Base-by-base conservation (phyloP, 441 rosid genomes). In the Capsella rubella region DNA sequence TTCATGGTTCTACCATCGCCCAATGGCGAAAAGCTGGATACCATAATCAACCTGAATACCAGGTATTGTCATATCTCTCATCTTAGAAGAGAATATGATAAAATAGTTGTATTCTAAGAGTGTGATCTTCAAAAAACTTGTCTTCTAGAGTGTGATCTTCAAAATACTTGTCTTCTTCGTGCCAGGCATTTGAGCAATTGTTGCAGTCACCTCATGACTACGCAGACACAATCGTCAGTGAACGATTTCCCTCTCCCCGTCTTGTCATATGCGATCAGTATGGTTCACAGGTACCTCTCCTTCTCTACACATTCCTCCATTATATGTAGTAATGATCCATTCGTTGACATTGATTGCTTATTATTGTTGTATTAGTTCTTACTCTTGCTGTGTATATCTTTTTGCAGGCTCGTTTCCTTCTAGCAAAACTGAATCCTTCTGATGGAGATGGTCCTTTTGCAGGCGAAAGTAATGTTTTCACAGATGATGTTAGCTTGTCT, bases 1-100 rank as follows among this genome's bases (percentile, higher is more conserved):
- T 92, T 72, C 99, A 95, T 67, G 99, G 99, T 25, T 82, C 91
- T 73, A 88, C 93, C 18, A 91, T 95, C 18, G 97, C 98, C 67
- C 99, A 92, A 68, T 95, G 99, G 99, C 82, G 96, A 47, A 95
- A 95, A 82, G 88, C 87, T 72, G 99, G 97, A 67, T 92, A 92
- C 84, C 98, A 92, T 28, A 62, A 83, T 75, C 96, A 85, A 81
- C 96, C 96, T 53, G 97, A 95, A 67, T 98, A 95, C 78, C 86
- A 86, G 95, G 99, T 92, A 84, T 78, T 90, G 83, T 78, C 62
- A 54, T 73, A 58, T 73, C 50, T 31, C 43, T 52, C 60, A 72
- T 18, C 64, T 14, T 64, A 54, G 16, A 63, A 21, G 21, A 53
- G 37, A 56, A 25, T 32, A 32, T 29, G 21, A 28, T 8, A 45